Conservation (phyloP, 805 yeast genomes). For the Candida succiphila region DNA sequence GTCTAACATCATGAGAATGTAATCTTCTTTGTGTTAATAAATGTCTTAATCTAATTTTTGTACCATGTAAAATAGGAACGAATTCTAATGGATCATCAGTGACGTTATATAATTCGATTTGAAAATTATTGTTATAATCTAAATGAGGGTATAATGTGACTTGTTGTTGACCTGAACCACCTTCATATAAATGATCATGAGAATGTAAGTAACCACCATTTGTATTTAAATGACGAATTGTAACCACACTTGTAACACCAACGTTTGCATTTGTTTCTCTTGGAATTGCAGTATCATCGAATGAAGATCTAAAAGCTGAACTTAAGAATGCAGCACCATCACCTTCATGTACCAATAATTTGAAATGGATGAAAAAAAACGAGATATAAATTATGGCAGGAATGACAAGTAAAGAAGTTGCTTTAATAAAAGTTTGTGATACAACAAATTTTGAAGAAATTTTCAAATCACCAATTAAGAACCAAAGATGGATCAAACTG, state of each 20-base stretch:
- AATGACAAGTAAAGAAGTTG: slow-evolving; percentile 41
- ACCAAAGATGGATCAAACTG: slow-evolving; percentile 59
- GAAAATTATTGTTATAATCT: slow-evolving; percentile 68
- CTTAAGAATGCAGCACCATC: slow-evolving; percentile 67
- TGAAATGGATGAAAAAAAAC: slow-evolving; percentile 58
- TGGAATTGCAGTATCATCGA: slow-evolving; percentile 55
- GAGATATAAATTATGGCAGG: slow-evolving; percentile 46
- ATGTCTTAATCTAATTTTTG: slow-evolving; percentile 62
- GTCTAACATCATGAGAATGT: slow-evolving; percentile 77
- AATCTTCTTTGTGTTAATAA: slow-evolving; percentile 49
- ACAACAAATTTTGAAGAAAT: slow-evolving; percentile 33
- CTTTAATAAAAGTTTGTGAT: slow-evolving; percentile 42
- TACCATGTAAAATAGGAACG: slow-evolving; percentile 55
- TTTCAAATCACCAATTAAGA: slow-evolving; percentile 59
- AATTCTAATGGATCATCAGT: slow-evolving; percentile 47
- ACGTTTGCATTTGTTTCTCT: slow-evolving; percentile 49
- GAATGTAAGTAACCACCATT: slow-evolving; percentile 79
- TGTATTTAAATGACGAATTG: slow-evolving; percentile 61
- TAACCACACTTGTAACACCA: slow-evolving; percentile 60
- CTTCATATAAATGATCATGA: slow-evolving; percentile 60
- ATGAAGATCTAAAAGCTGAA: slow-evolving; percentile 58
- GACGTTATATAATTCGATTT: slow-evolving; percentile 55
- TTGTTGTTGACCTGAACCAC: slow-evolving; percentile 82
- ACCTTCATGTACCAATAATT: slow-evolving; percentile 47
- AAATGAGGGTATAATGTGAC: slow-evolving; percentile 71